Base-by-base conservation (phyloP, 768 basidiomycete species). In the Pisolithus marmoratus region DNA sequence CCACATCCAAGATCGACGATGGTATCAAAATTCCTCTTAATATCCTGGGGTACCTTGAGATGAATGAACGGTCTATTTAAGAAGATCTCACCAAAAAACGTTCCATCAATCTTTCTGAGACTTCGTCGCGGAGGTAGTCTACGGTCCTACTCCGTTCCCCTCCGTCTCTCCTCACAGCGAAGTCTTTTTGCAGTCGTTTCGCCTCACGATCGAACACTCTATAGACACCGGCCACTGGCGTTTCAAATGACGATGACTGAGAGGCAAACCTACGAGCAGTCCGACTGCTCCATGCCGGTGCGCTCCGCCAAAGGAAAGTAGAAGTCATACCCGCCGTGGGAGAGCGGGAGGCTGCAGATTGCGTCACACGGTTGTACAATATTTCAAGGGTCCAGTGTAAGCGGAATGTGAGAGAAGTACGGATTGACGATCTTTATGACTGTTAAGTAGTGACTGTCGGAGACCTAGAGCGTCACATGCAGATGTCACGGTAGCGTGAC, bases 1-100 rank as follows among this genome's bases (percentile, higher is more conserved):
- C 95, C 94, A 26, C 92, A 84, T 1, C 92, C 91, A 24, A 97
- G 71, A 70, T 99, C 96, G 17, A 98, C 70, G 20, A 99, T 74
- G 2, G 82, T 76, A 45, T 75, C 71, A 61, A 94, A 96, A 31
- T 81, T 85, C 41, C 85, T 80, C 70, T 90, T 94, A 58, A 99
- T 88, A 66, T 99, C 95, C 95, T 98, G 61, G 24, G 23, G 19
- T 34, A 34, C 19, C 46, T 9, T 5, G 22, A 37, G 26, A 22
- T 20, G 38, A 27, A 41, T 38, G 47, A 29, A 36, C 49, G n/a
- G 17, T 36, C 17, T 14, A 12, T 23, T 19, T 46, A 45, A 56
- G 38, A 54, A 57, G 40, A 52, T 49, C 72, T 56, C 63, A 93
- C 95, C 74, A 90, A 68, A 56, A 99, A 80, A 50, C 95, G 78